These are phyloP conservation scores for Mycena amicta DNA, from an alignment of 768 basidiomycete species.

Conservation along the genomic window DNA sequence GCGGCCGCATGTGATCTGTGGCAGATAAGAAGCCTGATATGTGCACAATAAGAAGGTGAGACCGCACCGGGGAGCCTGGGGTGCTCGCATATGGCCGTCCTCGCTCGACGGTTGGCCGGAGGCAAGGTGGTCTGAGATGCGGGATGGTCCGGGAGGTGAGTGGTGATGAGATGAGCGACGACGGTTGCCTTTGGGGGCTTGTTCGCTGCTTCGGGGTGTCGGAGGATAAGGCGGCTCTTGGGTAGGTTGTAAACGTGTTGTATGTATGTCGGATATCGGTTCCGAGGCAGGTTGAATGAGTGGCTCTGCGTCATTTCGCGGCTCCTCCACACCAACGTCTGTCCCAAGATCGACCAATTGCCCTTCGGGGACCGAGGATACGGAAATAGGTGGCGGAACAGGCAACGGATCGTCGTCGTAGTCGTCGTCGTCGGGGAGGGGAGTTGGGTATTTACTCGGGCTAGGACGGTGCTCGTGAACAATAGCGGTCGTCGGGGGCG, in stretches of 20 bases:
- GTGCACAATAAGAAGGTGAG: neutral
- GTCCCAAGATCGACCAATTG: neutral
- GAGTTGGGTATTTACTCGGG: slow-evolving; percentile 22
- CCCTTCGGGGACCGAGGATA: neutral
- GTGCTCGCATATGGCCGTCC: slow-evolving; percentile 6
- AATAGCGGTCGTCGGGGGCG: neutral
- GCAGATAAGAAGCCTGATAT: neutral
- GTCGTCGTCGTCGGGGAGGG: slow-evolving; percentile 16
- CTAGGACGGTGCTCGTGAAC: neutral
- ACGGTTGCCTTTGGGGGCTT: neutral
- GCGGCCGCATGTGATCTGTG: neutral
- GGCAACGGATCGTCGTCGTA: neutral
- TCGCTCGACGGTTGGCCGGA: neutral
- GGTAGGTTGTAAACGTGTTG: neutral
- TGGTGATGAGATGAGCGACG: neutral
- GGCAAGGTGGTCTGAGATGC: neutral
- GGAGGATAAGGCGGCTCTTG: slow-evolving; percentile 1
- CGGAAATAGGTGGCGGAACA: neutral
- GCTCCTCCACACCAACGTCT: neutral
- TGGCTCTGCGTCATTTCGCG: neutral
- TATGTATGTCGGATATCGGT: neutral
- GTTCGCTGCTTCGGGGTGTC: neutral
- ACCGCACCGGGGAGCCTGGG: slow-evolving; percentile 11
- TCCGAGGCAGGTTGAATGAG: neutral
- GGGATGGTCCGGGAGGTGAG: neutral